These are phyloP conservation scores for Aspergillus haitiensis DNA, from an alignment of 495 filamentous ascomycete genomes.

Conservation along the genomic window DNA sequence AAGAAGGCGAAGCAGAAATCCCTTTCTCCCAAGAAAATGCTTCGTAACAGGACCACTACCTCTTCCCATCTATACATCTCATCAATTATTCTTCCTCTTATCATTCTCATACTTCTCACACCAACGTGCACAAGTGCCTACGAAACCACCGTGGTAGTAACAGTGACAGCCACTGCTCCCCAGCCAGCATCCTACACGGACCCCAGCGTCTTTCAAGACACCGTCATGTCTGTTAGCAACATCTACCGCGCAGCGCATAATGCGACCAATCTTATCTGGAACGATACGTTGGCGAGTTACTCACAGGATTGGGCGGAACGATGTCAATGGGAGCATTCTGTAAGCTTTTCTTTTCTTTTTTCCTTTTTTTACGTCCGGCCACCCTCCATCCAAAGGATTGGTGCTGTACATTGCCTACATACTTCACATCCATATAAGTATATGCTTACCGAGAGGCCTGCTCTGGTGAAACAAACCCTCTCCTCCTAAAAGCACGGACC, in stretches of 20 bases:
- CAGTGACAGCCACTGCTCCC: slow-evolving; percentile 29
- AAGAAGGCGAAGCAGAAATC: neutral
- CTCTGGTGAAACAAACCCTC: neutral
- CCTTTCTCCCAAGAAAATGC: neutral
- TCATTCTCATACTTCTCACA: slow-evolving; percentile 6
- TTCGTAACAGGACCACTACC: neutral
- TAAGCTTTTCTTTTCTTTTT: slow-evolving; percentile 30
- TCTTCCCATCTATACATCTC: slow-evolving; percentile 2
- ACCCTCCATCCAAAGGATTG: neutral
- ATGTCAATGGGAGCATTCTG: slow-evolving; percentile 65
- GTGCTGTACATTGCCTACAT: neutral
- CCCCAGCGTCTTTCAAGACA: slow-evolving; percentile 50
- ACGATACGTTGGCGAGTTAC: slow-evolving; percentile 58
- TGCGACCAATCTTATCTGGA: slow-evolving; percentile 63
- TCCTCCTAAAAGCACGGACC: slow-evolving; percentile 54
- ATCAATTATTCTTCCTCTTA: slow-evolving; percentile 7
- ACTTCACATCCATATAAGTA: neutral
- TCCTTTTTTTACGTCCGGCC: neutral
- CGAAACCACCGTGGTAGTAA: slow-evolving; percentile 22
- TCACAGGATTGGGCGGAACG: slow-evolving; percentile 51
- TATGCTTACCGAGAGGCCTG: neutral
- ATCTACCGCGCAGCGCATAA: slow-evolving; percentile 64
- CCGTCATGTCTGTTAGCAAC: slow-evolving; percentile 67
- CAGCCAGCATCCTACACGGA: slow-evolving; percentile 51
- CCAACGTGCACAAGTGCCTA: slow-evolving; percentile 15